phyloP scores from a whole-genome alignment of 73 alveolate genomes.

The Tetrahymena elliotti region DNA sequence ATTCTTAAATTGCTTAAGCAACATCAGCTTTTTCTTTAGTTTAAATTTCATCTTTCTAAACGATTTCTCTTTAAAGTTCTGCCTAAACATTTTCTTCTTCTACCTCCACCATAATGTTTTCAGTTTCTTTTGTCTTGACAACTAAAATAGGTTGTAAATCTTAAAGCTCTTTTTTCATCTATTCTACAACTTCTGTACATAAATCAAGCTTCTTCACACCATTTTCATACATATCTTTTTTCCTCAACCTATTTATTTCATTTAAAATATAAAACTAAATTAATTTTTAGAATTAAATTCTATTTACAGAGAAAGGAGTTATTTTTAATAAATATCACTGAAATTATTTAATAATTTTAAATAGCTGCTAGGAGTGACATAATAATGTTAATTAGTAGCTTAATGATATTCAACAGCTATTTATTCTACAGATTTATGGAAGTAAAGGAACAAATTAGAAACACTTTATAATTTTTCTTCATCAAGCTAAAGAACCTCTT shows the following conservation, averaged over 20 bases:
- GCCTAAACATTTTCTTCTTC: constrained; percentile 82
- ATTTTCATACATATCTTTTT: constrained; percentile 70
- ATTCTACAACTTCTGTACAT: constrained; percentile 77
- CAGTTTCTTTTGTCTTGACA: constrained; percentile 81
- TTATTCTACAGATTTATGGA: constrained; percentile 57
- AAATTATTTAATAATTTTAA: constrained; percentile 55
- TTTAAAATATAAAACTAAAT: background rate
- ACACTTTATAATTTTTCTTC: constrained; percentile 21
- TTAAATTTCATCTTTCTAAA: constrained; percentile 83
- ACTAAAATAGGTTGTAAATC: constrained; percentile 87
- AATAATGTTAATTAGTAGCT: constrained; percentile 24
- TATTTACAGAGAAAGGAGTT: background rate
- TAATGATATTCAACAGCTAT: constrained; percentile 27
- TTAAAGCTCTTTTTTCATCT: constrained; percentile 80
- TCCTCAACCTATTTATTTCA: background rate
- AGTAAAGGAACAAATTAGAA: constrained; percentile 69
- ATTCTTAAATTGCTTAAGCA: constrained; percentile 72
- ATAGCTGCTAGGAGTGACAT: constrained; percentile 54
- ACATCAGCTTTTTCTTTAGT: constrained; percentile 71
- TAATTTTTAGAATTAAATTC: background rate
- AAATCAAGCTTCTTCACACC: constrained; percentile 84
- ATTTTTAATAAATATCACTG: constrained; percentile 42
- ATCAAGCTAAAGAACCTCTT: constrained; percentile 62
- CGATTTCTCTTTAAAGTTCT: constrained; percentile 76
- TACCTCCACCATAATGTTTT: constrained; percentile 67